Evolutionary conservation across 1,139 yeast species (phyloP).

Genomic region (Yarrowia galli): DNA sequence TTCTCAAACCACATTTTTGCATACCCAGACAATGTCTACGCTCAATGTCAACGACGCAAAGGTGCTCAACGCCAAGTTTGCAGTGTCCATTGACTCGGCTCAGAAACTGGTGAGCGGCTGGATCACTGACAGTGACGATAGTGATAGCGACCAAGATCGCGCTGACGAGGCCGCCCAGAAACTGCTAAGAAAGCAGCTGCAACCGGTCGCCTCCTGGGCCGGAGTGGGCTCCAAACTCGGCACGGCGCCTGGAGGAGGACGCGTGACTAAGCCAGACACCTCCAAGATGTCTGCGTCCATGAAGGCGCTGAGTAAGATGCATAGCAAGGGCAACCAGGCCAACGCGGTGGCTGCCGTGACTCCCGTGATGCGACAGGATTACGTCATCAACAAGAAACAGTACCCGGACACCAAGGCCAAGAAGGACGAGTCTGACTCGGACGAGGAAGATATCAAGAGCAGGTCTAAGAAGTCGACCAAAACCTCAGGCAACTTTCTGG

Average conservation of each 20-base stretch:
- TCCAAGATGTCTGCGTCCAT: conserved; percentile 34
- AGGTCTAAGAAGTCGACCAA: conserved; percentile 24
- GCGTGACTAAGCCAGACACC: conserved; percentile 17
- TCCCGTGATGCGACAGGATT: conserved; percentile 40
- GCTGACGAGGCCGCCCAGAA: conserved; percentile 38
- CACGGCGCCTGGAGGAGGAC: conserved; percentile 2
- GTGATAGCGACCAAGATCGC: conserved; percentile 40
- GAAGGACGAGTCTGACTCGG: conserved; percentile 21
- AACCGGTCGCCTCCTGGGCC: conserved; percentile 42
- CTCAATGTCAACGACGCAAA: conserved; percentile 45
- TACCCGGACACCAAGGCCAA: conserved; percentile 4
- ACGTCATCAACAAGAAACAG: conserved; percentile 39
- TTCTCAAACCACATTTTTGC: not conserved
- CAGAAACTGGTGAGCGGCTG: conserved; percentile 46
- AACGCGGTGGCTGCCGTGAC: conserved; percentile 2
- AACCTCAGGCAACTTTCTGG: conserved; percentile 41
- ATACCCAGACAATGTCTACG: conserved; percentile 17
- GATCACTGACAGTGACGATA: conserved; percentile 42
- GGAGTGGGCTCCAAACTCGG: conserved; percentile 43
- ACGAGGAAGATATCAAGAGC: conserved; percentile 14
- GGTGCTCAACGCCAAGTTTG: conserved; percentile 46
- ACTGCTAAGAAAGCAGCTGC: conserved; percentile 39
- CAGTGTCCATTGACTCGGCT: conserved; percentile 46
- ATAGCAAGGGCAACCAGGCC: conserved; percentile 16
- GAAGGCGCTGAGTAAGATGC: conserved; percentile 27